Base-by-base conservation (phyloP, 352 stramenopile genomes). In the Pythium sukuiense region DNA sequence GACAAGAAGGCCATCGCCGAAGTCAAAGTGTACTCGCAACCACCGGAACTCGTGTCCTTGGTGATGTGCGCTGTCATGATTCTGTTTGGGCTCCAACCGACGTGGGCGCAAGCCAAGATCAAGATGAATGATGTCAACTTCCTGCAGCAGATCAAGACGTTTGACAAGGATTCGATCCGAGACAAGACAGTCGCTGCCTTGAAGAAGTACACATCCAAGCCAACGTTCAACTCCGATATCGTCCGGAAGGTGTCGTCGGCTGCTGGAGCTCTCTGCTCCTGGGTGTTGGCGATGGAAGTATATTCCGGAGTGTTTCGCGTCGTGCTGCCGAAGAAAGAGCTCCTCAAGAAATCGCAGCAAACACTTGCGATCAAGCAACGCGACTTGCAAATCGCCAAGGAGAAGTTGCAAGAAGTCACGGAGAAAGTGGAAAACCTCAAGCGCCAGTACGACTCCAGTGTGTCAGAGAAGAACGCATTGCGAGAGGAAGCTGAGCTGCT, bases 31-130 rank as follows among this genome's bases (percentile, higher is more conserved):
- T 99, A 98, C 71, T 90, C 91, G 0, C 94, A 97, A 49, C 96
- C 96, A 18, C 94, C 96, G 0, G 83, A 93, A 61, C 72, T 91
- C 9, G 96, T 99, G 53, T 95, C 95, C 14, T 87, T 97, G 64
- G 91, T 97, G 0, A 93, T 99, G 83, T 94, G 90, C 45, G 95
- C 89, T n/a, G 94, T 99, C 45, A 98, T 98, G 92, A 97, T 98
- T 43, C 77, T 99, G n/a, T 98, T 99, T 65, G 88, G 91, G 2
- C 74, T 97, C n/a, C 81, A 80, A 18, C 93, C 93, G 1, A 97
- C 97, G 37, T 99, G 95, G 95, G 90, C 85, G 0, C 87, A 83
- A 30, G 93, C 95, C 2, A 98, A 98, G 76, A 97, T 84, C 26
- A 96, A 97, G 59, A 94, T 98, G 74, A 96, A 93, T 56, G 95